Percentiles rank a stretch among this genome's conserved stretches.
phyloP scores from a whole-genome alignment of 176 grass and related monocot genomes.

The Elymus sibiricus region DNA sequence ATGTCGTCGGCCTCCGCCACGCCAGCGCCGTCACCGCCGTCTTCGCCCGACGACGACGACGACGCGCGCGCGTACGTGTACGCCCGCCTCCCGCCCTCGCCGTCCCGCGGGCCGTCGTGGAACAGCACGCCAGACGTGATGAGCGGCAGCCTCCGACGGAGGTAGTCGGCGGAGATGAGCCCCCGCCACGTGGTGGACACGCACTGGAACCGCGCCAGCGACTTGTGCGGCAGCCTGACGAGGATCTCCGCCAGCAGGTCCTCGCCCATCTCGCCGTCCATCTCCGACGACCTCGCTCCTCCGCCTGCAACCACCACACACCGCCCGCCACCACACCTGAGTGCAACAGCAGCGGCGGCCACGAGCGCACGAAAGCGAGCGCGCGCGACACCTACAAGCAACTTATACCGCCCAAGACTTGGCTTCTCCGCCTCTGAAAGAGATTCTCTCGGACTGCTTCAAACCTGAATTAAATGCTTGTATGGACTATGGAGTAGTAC shows the following conservation, averaged over 20 bases:
- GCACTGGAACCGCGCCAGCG: slow-evolving; percentile 73
- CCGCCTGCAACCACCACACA: neutral
- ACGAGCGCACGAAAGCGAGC: neutral
- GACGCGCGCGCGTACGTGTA: slow-evolving; percentile 55
- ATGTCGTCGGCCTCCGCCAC: slow-evolving; percentile 43
- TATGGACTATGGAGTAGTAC: neutral
- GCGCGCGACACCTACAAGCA: no score
- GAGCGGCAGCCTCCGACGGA: slow-evolving; percentile 58
- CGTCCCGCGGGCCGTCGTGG: slow-evolving; percentile 20
- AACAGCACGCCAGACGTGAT: slow-evolving; percentile 69
- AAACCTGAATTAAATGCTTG: neutral
- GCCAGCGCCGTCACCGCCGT: neutral
- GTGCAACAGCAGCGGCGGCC: neutral
- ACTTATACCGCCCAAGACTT: neutral
- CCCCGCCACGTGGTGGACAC: slow-evolving; percentile 61
- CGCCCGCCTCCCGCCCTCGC: neutral
- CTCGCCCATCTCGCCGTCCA: slow-evolving; percentile 39
- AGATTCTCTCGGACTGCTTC: neutral
- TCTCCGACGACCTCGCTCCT: neutral
- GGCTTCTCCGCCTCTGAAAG: neutral
- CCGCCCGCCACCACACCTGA: neutral
- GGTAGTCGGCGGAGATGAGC: slow-evolving; percentile 68
- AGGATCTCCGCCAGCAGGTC: slow-evolving; percentile 73
- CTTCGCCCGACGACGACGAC: neutral
- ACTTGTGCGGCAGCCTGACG: slow-evolving; percentile 52